Evolutionary conservation across 768 basidiomycete genomes (phyloP), one percentile per base, ranked within the genome.

Genomic region (Harrya chromipes): DNA sequence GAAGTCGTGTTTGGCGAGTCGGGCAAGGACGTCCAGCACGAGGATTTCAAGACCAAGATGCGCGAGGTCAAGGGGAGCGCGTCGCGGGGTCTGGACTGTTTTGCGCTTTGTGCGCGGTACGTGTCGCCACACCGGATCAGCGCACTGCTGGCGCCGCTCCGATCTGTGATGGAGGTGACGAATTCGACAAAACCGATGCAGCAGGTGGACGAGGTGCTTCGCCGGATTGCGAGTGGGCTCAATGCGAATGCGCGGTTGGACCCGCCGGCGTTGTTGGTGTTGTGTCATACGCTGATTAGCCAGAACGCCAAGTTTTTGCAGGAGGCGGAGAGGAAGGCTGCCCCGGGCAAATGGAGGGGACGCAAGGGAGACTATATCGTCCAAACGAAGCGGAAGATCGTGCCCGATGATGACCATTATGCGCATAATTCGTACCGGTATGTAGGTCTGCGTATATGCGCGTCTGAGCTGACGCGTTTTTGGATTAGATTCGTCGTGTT

Each of bases 1-100:
- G 93, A 91, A 62, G 95, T 97, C 44, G 80, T 97, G 45, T 97
- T 97, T 57, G 95, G 95, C 23, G 84, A 94, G 64, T 94, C 94
- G 1, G 90, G 88, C 13, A 90, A 89, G 66, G 91, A 97, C 59
- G 84, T 89, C 0, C 81, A 84, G 49, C 76, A 85, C 4, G 92
- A 94, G 58, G 94, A 86, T 21, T 97, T 95, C 82, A 91, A 85
- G 72, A 94, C 93, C 16, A 94, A 90, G 68, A 89, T 93, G 83
- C 80, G 88, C 19, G 95, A 99, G 71, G 95, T 94, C 24, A 79
- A 84, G 27, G 79, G 83, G 10, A 92, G 91, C 21, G 78, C 84
- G 3, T 81, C 90, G n/a, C 83, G 83, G 62, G 92, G 87, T 2
- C 71, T 95, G 27, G 93, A 98, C 63, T 84, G 89, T 0, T 92